Percentiles rank a stretch among this genome's conserved stretches.
Conservation (phyloP, 2,329 filamentous ascomycete genomes). For the Gnomoniopsis sp. region DNA sequence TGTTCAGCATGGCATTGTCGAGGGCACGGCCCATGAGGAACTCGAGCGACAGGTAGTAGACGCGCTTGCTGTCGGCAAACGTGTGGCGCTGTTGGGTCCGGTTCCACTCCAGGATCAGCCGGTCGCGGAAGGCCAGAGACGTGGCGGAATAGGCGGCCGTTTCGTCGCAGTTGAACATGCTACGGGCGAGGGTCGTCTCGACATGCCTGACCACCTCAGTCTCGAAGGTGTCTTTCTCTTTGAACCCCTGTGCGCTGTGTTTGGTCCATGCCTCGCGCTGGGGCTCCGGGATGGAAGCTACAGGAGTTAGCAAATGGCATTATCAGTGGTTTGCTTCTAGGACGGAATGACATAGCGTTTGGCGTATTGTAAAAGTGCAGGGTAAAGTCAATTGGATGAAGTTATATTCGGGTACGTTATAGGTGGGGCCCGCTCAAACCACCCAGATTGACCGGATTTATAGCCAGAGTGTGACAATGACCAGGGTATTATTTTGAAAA, state of each 20-base stretch:
- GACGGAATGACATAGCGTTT: neutral
- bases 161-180: constrained; percentile 98
- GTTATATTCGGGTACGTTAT: neutral
- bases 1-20: constrained; percentile 98
- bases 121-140: constrained; percentile 87
- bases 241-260: constrained; percentile 65
- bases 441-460: neutral
- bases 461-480: neutral
- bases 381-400: neutral
- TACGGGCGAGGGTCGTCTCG: constrained; percentile 92
- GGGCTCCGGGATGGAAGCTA: constrained; percentile 79
- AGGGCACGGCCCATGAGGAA: constrained; percentile 96
- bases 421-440: neutral
- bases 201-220: constrained; percentile 88
- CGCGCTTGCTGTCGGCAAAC: constrained; percentile 81
- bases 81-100: constrained; percentile 96
- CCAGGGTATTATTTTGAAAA: neutral
- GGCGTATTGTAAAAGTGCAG: constrained; percentile 12
- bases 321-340: neutral
- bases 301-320: neutral
- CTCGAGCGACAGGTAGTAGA: constrained; percentile 97
- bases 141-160: constrained; percentile 87
- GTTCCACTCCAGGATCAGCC: constrained; percentile 94
- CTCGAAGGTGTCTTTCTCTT: constrained; percentile 78
- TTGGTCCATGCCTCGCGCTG: constrained; percentile 77